phyloP scores from a whole-genome alignment of 73 alveolate species.

The Breviolum minutum region DNA sequence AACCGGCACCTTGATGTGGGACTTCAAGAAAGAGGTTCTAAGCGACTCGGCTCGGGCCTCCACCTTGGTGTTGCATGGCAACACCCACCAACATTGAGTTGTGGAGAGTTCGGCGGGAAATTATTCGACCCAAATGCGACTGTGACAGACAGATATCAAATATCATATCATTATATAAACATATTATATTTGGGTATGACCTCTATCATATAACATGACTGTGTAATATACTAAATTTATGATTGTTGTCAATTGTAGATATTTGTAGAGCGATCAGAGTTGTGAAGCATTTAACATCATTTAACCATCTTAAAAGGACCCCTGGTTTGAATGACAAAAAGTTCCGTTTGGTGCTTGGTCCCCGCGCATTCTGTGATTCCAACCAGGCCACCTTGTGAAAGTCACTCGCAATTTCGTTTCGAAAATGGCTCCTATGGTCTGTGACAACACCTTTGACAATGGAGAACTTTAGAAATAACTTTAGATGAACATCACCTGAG shows the following conservation, averaged over 20 bases:
- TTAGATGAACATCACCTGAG: too few species aligned
- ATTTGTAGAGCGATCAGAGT: too few species aligned
- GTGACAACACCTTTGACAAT: not conserved
- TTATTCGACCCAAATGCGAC: not conserved
- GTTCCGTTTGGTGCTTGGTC: not conserved
- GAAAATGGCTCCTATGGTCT: not conserved
- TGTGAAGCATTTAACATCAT: too few species aligned
- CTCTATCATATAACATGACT: not conserved
- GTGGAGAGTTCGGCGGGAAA: not conserved
- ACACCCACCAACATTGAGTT: not conserved
- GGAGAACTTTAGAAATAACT: too few species aligned
- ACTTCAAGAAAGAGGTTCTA: constrained; percentile 58
- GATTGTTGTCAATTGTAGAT: too few species aligned
- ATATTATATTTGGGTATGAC: not conserved
- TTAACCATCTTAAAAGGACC: too few species aligned
- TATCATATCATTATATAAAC: too few species aligned
- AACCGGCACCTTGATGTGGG: constrained; percentile 62
- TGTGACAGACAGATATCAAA: too few species aligned
- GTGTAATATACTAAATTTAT: not conserved
- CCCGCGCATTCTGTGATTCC: constrained; percentile 67
- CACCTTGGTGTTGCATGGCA: not conserved
- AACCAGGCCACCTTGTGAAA: constrained; percentile 50
- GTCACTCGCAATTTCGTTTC: not conserved
- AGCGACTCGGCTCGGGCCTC: constrained; percentile 64
- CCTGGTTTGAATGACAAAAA: too few species aligned